Conservation (phyloP, 345 rosid genomes). For the Eucalyptus curtisii region DNA sequence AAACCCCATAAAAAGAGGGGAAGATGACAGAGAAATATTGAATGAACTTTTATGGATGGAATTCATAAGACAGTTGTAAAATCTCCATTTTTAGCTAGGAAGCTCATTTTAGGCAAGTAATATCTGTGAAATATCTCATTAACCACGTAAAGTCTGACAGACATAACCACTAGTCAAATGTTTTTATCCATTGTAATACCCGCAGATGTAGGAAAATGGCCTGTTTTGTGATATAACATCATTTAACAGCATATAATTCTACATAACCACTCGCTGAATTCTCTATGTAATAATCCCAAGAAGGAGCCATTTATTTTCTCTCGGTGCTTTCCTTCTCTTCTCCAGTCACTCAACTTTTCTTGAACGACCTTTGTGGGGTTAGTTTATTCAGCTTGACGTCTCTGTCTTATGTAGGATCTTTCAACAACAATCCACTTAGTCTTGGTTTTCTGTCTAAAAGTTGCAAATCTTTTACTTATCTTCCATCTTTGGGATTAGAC, state of each 20-base stretch:
- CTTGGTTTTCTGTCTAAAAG: background rate
- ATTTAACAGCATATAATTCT: background rate
- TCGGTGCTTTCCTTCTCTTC: background rate
- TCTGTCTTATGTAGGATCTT: background rate
- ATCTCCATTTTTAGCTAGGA: background rate
- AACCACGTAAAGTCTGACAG: background rate
- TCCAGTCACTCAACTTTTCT: background rate
- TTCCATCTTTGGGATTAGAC: background rate
- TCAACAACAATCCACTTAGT: background rate
- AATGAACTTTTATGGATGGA: background rate
- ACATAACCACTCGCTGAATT: background rate
- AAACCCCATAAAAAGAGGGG: background rate
- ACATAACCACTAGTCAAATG: background rate
- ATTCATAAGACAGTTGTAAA: background rate
- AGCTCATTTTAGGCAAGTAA: background rate
- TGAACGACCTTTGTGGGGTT: background rate
- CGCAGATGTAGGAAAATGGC: background rate
- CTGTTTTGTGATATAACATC: background rate
- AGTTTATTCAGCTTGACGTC: background rate
- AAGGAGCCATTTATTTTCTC: background rate
- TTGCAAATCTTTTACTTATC: background rate
- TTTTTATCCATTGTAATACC: background rate
- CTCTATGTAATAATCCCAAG: background rate
- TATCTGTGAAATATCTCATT: background rate
- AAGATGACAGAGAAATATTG: background rate